phyloP scores from a whole-genome alignment of 257 asterid genomes.

The Prunella vulgaris region DNA sequence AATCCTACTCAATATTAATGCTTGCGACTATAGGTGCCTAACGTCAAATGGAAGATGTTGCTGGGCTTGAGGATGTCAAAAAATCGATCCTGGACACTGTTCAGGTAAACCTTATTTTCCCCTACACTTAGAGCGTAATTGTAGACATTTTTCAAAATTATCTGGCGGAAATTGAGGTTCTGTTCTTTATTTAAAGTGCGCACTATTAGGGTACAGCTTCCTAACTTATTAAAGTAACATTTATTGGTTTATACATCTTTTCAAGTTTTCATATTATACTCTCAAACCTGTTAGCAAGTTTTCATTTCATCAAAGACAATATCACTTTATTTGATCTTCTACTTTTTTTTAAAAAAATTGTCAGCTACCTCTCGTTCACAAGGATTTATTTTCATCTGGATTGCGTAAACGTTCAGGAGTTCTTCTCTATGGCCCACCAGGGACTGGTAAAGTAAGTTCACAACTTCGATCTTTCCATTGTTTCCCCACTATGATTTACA shows the following conservation, averaged over 20 bases:
- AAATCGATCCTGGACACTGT: conserved; percentile 92
- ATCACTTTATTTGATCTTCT: conserved; percentile 7
- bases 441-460: conserved; percentile 88
- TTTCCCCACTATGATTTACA: not conserved
- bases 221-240: not conserved
- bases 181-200: conserved; percentile 1
- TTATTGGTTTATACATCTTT: not conserved
- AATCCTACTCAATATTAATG: conserved; percentile 20
- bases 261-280: too few species aligned
- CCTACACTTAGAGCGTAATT: not conserved
- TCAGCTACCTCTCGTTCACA: conserved; percentile 95
- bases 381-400: conserved; percentile 95
- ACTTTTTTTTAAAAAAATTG: conserved; percentile 5
- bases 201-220: not conserved
- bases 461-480: not conserved
- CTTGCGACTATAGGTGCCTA: conserved; percentile 60
- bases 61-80: conserved; percentile 98
- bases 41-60: conserved; percentile 97
- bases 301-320: not conserved
- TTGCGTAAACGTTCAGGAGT: conserved; percentile 96
- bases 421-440: conserved; percentile 99
- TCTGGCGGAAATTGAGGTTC: not conserved
- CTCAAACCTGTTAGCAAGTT: not conserved
- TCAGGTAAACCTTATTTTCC: conserved; percentile 52
- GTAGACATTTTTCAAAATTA: not conserved